These are phyloP conservation scores for Seiridium cupressi DNA, from an alignment of 2,329 filamentous ascomycete species.

Conservation along the genomic window DNA sequence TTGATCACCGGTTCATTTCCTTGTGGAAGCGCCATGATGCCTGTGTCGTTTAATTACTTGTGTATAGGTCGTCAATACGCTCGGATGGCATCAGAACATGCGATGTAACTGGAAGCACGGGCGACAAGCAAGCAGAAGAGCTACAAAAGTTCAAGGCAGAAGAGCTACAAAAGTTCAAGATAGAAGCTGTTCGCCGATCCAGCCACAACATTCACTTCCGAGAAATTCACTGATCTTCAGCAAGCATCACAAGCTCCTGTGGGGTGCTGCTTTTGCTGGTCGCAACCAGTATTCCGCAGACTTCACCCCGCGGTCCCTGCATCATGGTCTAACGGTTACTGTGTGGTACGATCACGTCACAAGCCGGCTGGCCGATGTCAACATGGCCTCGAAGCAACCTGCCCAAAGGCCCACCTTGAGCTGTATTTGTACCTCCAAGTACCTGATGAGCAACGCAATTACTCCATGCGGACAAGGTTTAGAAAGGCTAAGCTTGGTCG, in stretches of 20 bases:
- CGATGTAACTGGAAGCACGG: too few relatives aligned
- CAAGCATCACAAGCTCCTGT: not conserved
- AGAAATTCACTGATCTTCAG: too few relatives aligned
- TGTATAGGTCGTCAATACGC: not conserved
- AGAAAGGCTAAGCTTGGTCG: not conserved
- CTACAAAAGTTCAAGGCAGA: too few relatives aligned
- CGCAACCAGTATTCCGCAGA: not conserved
- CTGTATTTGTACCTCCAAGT: conserved; percentile 12
- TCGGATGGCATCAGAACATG: too few relatives aligned
- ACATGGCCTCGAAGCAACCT: not conserved
- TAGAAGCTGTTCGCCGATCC: too few relatives aligned
- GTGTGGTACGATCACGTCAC: not conserved
- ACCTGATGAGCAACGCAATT: conserved; percentile 12
- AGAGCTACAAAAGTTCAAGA: too few relatives aligned
- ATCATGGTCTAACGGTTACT: not conserved
- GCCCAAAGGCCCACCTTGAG: not conserved
- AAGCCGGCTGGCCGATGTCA: not conserved
- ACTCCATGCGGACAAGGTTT: conserved; percentile 10
- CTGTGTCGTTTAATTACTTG: not conserved
- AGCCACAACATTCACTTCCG: too few relatives aligned
- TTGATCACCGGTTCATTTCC: conserved; percentile 39
- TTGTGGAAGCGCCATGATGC: conserved; percentile 19
- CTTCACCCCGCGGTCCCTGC: conserved; percentile 6
- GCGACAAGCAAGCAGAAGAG: too few relatives aligned
- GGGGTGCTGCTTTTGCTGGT: not conserved